Evolutionary conservation across 306 rosid species (phyloP).

Genomic region (Phaseolus lunatus): DNA sequence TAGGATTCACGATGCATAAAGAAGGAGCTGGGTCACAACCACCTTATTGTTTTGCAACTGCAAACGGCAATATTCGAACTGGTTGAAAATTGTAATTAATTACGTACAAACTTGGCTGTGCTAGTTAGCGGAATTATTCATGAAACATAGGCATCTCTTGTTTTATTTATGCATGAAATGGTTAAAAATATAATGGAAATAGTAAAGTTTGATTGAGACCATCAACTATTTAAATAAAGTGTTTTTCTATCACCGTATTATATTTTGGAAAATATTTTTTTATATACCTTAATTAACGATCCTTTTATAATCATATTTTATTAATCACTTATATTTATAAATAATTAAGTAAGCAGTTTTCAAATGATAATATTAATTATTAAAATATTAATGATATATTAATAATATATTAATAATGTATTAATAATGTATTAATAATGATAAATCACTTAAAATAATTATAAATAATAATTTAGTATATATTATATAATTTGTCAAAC

Average conservation of each 20-base stretch:
- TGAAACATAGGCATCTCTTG: neutral
- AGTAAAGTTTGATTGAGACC: neutral
- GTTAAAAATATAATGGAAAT: neutral
- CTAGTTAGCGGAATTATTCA: constrained; percentile 9
- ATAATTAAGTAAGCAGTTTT: too few relatives aligned
- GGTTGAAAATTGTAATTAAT: neutral
- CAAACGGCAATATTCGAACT: constrained; percentile 14
- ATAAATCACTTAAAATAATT: too few relatives aligned
- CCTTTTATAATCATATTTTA: too few relatives aligned
- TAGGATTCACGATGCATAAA: neutral
- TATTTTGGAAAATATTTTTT: too few relatives aligned
- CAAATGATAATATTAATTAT: too few relatives aligned
- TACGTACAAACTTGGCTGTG: constrained; percentile 1
- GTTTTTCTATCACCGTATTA: neutral
- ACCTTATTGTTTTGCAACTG: neutral
- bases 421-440: too few relatives aligned
- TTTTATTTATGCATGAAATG: neutral
- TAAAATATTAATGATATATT: too few relatives aligned
- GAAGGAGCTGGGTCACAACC: neutral
- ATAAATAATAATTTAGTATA: too few relatives aligned
- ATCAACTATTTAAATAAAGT: neutral
- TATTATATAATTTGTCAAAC: too few relatives aligned
- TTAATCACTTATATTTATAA: too few relatives aligned
- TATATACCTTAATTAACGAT: too few relatives aligned
- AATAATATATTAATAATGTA: too few relatives aligned